phyloP scores from a whole-genome alignment of 257 asterid species.

The Leptodermis oblonga region DNA sequence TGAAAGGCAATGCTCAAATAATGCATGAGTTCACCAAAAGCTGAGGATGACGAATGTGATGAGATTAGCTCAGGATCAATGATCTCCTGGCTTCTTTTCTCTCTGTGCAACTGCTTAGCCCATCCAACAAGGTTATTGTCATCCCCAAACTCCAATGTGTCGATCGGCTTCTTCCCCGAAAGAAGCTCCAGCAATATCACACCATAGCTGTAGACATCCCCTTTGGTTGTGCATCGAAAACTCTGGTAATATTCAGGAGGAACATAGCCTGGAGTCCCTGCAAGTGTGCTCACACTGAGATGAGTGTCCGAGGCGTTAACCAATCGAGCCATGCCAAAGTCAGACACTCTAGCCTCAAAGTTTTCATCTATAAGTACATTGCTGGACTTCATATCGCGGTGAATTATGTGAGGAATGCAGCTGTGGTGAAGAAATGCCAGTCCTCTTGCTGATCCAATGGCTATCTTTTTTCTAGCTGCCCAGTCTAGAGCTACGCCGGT shows the following conservation, averaged over 20 bases:
- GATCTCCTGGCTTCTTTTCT: constrained; percentile 55
- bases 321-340: constrained; percentile 93
- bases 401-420: constrained; percentile 93
- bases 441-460: constrained; percentile 85
- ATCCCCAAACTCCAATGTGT: constrained; percentile 68
- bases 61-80: constrained; percentile 52
- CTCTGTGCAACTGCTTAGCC: constrained; percentile 74
- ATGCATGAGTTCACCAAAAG: constrained; percentile 65
- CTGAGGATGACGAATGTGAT: constrained; percentile 43
- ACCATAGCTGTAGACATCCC: constrained; percentile 94
- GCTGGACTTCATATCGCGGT: constrained; percentile 96
- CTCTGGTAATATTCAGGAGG: constrained; percentile 99
- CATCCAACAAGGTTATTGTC: constrained; percentile 95
- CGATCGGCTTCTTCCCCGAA: constrained; percentile 87
- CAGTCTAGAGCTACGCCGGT: constrained; percentile 48
- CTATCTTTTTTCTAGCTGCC: constrained; percentile 71
- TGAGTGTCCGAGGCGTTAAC: constrained; percentile 88
- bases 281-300: constrained; percentile 87
- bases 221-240: constrained; percentile 87
- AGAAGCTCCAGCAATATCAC: constrained; percentile 87
- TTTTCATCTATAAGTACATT: constrained; percentile 81
- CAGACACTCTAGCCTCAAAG: constrained; percentile 87
- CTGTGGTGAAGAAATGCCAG: constrained; percentile 96
- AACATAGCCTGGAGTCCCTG: constrained; percentile 94
- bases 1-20: constrained; percentile 72